These are phyloP conservation scores for Boletus patriciae DNA, from an alignment of 768 basidiomycete species.

Conservation along the genomic window DNA sequence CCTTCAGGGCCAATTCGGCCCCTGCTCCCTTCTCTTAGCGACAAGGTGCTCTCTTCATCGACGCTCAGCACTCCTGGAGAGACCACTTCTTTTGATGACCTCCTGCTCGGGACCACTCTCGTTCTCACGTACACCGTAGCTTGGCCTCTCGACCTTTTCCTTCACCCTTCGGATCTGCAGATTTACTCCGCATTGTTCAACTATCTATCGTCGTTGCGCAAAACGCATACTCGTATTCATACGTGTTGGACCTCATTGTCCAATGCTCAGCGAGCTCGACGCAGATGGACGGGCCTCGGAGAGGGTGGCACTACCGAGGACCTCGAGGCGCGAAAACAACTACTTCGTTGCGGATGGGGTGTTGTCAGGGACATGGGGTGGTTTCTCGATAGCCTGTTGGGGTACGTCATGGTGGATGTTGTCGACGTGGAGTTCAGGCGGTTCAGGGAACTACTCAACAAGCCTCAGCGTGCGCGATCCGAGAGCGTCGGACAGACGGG, in stretches of 20 bases:
- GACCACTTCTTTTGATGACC: conserved; percentile 61
- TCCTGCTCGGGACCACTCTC: conserved; percentile 78
- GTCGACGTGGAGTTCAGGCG: conserved; percentile 79
- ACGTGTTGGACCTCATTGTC: conserved; percentile 84
- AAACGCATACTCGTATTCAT: conserved; percentile 78
- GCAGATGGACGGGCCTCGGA: conserved; percentile 83
- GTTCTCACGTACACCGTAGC: conserved; percentile 66
- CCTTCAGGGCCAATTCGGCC: conserved; percentile 82
- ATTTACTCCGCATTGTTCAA: conserved; percentile 77
- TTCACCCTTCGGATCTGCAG: conserved; percentile 70
- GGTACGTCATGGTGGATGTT: conserved; percentile 89
- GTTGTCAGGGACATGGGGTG: conserved; percentile 86
- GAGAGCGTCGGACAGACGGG: conserved; percentile 18
- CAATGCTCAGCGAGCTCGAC: conserved; percentile 78
- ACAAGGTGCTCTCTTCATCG: conserved; percentile 42
- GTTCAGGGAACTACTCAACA: conserved; percentile 59
- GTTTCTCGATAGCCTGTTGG: conserved; percentile 82
- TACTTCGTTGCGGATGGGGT: conserved; percentile 84
- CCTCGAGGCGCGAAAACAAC: conserved; percentile 56
- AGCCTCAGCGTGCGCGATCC: conserved; percentile 19
- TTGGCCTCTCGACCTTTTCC: conserved; percentile 91
- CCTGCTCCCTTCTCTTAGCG: conserved; percentile 69
- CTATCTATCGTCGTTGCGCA: conserved; percentile 80
- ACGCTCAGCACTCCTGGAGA: conserved; percentile 38
- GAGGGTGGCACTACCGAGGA: conserved; percentile 84